These are phyloP conservation scores for Candida sonorensis DNA, from an alignment of 805 yeast species.

Conservation along the genomic window DNA sequence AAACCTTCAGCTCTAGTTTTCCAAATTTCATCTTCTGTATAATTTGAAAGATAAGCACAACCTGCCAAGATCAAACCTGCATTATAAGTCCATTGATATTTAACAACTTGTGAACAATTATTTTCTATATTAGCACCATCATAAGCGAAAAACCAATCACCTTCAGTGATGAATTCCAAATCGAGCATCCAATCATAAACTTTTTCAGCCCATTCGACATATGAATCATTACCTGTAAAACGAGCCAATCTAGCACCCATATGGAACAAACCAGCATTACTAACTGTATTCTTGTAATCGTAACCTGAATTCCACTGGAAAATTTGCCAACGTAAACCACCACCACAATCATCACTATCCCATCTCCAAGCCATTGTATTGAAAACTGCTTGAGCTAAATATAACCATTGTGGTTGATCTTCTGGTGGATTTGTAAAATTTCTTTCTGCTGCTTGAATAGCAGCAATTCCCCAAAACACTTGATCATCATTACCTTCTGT, in stretches of 20 bases:
- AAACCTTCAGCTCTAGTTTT: slow-evolving; percentile 48
- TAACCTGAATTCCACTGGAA: slow-evolving; percentile 85
- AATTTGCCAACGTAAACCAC: slow-evolving; percentile 91
- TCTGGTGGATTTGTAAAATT: slow-evolving; percentile 67
- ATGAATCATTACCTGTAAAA: slow-evolving; percentile 68
- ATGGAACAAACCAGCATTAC: slow-evolving; percentile 79
- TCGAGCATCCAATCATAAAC: slow-evolving; percentile 78
- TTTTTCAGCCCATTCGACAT: slow-evolving; percentile 65
- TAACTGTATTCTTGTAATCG: slow-evolving; percentile 78
- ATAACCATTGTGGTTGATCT: slow-evolving; percentile 45
- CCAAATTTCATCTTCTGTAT: slow-evolving; percentile 66
- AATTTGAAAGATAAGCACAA: slow-evolving; percentile 71
- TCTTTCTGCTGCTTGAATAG: slow-evolving; percentile 76
- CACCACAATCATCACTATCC: slow-evolving; percentile 58
- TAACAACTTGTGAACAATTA: slow-evolving; percentile 57
- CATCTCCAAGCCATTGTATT: slow-evolving; percentile 79
- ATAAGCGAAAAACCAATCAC: slow-evolving; percentile 42
- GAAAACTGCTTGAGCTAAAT: slow-evolving; percentile 76
- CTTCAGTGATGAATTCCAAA: slow-evolving; percentile 38
- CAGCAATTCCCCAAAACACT: slow-evolving; percentile 88
- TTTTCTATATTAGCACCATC: slow-evolving; percentile 57
- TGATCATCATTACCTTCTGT: slow-evolving; percentile 94
- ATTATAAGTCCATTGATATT: slow-evolving; percentile 79
- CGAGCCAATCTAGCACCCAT: slow-evolving; percentile 82
- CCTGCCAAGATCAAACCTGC: slow-evolving; percentile 77